These are phyloP conservation scores for Penicillium sclerotigenum DNA, from an alignment of 2,329 filamentous ascomycete species.

Conservation along the genomic window DNA sequence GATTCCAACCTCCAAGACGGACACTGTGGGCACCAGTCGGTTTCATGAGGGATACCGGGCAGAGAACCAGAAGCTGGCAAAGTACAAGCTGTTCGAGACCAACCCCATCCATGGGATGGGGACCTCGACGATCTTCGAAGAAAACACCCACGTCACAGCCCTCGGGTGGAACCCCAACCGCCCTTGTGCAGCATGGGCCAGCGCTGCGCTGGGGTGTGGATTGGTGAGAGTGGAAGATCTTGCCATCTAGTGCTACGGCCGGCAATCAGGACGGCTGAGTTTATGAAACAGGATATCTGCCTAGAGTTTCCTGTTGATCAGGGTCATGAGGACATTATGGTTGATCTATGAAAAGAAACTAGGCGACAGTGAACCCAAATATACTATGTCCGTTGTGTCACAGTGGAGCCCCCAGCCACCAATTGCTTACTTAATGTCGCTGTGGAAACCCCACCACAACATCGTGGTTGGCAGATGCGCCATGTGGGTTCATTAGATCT, in stretches of 20 bases:
- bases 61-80: conserved; percentile 35
- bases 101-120: conserved; percentile 33
- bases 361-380: conserved; percentile 15
- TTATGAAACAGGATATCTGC: conserved; percentile 3
- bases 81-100: conserved; percentile 31
- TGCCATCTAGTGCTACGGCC: conserved; percentile 38
- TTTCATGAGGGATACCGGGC: conserved; percentile 47
- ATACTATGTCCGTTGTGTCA: background rate
- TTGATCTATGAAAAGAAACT: conserved; percentile 23
- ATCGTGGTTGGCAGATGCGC: conserved; percentile 5
- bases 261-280: conserved; percentile 4
- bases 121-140: conserved; percentile 55
- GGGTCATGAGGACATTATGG: conserved; percentile 3
- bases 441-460: conserved; percentile 1
- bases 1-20: conserved; percentile 31
- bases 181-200: conserved; percentile 64
- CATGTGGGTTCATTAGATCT: background rate
- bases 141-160: conserved; percentile 59
- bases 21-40: conserved; percentile 38
- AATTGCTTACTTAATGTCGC: conserved; percentile 9
- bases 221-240: conserved; percentile 66
- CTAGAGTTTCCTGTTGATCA: background rate
- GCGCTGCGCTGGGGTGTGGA: conserved; percentile 64
- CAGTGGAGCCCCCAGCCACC: conserved; percentile 22
- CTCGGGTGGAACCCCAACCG: conserved; percentile 68